Conservation (phyloP, 768 basidiomycete species). For the Inosperma sp. region DNA sequence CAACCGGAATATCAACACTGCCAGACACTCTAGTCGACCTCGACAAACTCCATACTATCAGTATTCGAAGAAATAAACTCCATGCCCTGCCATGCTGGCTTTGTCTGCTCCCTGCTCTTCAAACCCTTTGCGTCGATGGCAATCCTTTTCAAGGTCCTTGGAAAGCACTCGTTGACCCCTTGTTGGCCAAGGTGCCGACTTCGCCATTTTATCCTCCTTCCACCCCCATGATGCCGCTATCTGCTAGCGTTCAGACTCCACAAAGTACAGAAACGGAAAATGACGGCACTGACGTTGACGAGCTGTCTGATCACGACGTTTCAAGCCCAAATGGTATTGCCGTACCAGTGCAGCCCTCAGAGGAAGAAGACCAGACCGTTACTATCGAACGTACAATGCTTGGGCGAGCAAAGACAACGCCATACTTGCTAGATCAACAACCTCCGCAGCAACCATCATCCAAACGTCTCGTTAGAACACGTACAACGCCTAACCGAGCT, state of each 20-base stretch:
- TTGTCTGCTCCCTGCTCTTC: slow-evolving; percentile 77
- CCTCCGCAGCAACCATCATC: slow-evolving; percentile 2
- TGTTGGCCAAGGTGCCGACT: slow-evolving; percentile 60
- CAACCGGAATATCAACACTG: slow-evolving; percentile 73
- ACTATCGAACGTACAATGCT: slow-evolving; percentile 58
- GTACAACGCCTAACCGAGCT: slow-evolving; percentile 68
- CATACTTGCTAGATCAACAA: slow-evolving; percentile 31
- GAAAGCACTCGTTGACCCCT: slow-evolving; percentile 82
- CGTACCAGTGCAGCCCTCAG: slow-evolving; percentile 31
- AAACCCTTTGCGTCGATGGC: slow-evolving; percentile 86
- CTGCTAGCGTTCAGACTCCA: slow-evolving; percentile 39
- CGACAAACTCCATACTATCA: slow-evolving; percentile 81
- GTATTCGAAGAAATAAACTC: slow-evolving; percentile 84
- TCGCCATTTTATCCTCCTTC: slow-evolving; percentile 63
- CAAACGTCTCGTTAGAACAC: slow-evolving; percentile 56
- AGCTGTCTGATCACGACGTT: slow-evolving; percentile 53
- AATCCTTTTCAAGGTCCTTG: slow-evolving; percentile 96
- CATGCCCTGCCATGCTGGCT: slow-evolving; percentile 92
- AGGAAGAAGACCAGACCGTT: slow-evolving; percentile 73
- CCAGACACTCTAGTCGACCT: slow-evolving; percentile 72
- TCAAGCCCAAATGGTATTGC: slow-evolving; percentile 36
- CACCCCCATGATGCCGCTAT: slow-evolving; percentile 55
- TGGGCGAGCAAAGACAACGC: slow-evolving; percentile 48
- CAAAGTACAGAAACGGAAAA: slow-evolving; percentile 38
- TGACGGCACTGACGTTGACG: slow-evolving; percentile 49